Conservation (phyloP, 73 alveolate species). For the Stentor roeselii region DNA sequence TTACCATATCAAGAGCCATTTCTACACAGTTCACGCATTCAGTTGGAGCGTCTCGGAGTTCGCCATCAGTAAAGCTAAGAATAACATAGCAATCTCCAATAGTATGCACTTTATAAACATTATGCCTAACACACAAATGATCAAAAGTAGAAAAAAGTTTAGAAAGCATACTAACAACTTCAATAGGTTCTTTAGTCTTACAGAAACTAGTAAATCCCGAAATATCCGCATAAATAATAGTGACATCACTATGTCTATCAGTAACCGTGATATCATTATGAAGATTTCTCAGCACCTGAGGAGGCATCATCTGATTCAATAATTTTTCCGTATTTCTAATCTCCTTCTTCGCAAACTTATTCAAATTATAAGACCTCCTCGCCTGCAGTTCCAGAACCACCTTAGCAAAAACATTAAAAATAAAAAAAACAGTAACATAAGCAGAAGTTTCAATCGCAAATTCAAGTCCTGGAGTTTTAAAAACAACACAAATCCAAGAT, state of each 20-base stretch:
- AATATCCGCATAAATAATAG: slow-evolving; percentile 92
- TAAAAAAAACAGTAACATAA: not conserved
- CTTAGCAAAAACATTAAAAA: not conserved
- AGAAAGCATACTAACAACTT: slow-evolving; percentile 87
- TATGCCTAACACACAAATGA: slow-evolving; percentile 79
- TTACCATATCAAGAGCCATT: slow-evolving; percentile 44
- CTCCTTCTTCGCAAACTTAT: not conserved
- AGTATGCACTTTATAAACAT: slow-evolving; percentile 95
- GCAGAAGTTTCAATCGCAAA: not conserved
- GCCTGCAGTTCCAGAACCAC: not conserved
- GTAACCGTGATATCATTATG: slow-evolving; percentile 28
- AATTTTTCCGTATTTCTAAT: slow-evolving; percentile 7
- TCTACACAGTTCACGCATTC: slow-evolving; percentile 36
- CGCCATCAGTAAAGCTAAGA: slow-evolving; percentile 85
- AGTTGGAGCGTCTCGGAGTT: slow-evolving; percentile 51
- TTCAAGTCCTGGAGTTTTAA: not conserved
- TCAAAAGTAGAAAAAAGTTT: slow-evolving; percentile 92
- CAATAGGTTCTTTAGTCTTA: slow-evolving; percentile 74
- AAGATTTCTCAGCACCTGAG: not conserved
- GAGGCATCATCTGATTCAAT: slow-evolving; percentile 12
- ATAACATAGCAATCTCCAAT: slow-evolving; percentile 98
- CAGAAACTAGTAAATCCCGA: slow-evolving; percentile 72
- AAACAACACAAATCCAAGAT: not conserved
- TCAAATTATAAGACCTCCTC: not conserved
- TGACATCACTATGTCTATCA: slow-evolving; percentile 81